Percentiles rank a stretch among this genome's conserved stretches.
phyloP scores from a whole-genome alignment of 2,329 filamentous ascomycete species.

The Gliomastix tumulicola region DNA sequence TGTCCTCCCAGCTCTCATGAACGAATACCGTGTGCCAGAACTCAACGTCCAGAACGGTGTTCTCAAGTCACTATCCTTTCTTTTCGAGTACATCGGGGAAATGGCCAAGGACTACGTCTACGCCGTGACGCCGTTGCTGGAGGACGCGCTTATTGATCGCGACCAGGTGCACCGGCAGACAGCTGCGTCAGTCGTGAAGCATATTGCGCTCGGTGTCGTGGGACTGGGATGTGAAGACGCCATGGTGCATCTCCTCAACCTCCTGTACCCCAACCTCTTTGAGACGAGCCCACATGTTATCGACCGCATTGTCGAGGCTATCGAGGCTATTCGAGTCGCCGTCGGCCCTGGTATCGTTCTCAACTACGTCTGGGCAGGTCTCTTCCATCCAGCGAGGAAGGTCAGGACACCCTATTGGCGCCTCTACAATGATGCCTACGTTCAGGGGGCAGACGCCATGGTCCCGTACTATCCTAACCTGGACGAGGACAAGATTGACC shows the following conservation, averaged over 20 bases:
- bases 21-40: conserved; percentile 96
- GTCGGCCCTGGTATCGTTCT: conserved; percentile 88
- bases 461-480: conserved; percentile 92
- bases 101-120: conserved; percentile 99
- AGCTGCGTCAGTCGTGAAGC: conserved; percentile 93
- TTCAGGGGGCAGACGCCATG: conserved; percentile 88
- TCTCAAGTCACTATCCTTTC: conserved; percentile 90
- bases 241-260: conserved; percentile 94
- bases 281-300: conserved; percentile 98
- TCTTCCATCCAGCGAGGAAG: conserved; percentile 95
- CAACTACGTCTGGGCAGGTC: conserved; percentile 96
- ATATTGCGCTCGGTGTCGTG: conserved; percentile 95
- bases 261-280: conserved; percentile 94
- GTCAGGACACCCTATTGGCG: conserved; percentile 94
- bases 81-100: conserved; percentile 98
- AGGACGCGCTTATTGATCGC: conserved; percentile 94
- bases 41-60: conserved; percentile 99
- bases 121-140: conserved; percentile 88
- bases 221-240: conserved; percentile 96
- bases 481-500: conserved; percentile 70
- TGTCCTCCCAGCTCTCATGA: conserved; percentile 97
- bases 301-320: conserved; percentile 93
- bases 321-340: conserved; percentile 90
- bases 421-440: conserved; percentile 94
- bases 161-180: conserved; percentile 98